Evolutionary conservation across 2,329 filamentous ascomycete genomes (phyloP), one percentile per base, ranked within the genome.

Genomic region (Cadophora luteo-olivacea): DNA sequence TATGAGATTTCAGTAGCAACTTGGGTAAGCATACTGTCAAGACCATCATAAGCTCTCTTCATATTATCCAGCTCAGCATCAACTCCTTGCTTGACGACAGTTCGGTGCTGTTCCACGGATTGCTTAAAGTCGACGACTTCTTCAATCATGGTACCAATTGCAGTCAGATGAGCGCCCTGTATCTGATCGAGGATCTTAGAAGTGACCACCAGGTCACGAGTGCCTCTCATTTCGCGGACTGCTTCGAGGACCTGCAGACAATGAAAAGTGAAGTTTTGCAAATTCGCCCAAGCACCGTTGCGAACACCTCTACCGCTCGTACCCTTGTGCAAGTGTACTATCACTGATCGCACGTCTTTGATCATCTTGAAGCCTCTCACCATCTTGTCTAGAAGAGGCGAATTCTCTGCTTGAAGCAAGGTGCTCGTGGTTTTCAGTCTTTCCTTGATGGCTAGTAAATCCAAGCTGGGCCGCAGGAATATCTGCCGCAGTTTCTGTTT

Each of bases 61-160:
- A 95, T 84, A 25, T 87, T 83, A 76, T 99, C 96, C 0, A 99
- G 85, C 52, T 91, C 86, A 33, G 84, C 79, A 75, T 96, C 91
- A 16, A 97, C 81, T 0, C 93, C 92, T 24, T 85, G 80, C 61
- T 87, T 87, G 14, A 99, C 89, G 2, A 93, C 89, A 1, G 91
- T 92, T 29, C 92, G 89, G 66, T 88, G 87, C 71, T 91, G 87
- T 66, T 88, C 88, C 0, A 61, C 70, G 16, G 93, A 95, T 68
- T 88, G 85, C 38, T 94, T 87, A 73, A 97, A 94, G 77, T 97
- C 93, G 61, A 97, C 86, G 16, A 89, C 91, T 65, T 90, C 86
- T 52, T 87, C 87, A 63, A 98, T 91, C 67, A 89, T 83, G 64
- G 88, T 85, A 5, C 93, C 93, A 45, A 97, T 82, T 51, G 85